phyloP scores from a whole-genome alignment of 352 stramenopile genomes.

The Globisporangium viniferum region DNA sequence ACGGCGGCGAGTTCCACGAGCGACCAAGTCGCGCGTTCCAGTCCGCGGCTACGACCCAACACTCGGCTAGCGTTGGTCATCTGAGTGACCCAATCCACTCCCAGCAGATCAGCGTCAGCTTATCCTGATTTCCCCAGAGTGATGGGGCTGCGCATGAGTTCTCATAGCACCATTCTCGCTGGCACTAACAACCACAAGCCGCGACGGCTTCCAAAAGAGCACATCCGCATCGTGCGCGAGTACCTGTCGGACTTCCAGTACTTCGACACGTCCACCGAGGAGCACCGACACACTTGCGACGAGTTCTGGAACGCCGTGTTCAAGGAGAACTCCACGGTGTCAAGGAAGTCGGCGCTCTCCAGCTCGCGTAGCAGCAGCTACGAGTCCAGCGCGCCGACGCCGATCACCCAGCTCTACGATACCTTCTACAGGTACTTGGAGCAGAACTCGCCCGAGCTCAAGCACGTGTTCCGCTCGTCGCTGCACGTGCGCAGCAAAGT shows the following conservation, averaged over 20 bases:
- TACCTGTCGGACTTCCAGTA: conserved; percentile 39
- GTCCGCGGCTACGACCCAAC: too few species aligned
- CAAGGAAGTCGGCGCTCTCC: conserved; percentile 1
- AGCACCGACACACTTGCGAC: conserved; percentile 28
- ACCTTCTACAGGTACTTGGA: conserved; percentile 47
- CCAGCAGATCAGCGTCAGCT: too few species aligned
- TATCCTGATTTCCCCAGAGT: too few species aligned
- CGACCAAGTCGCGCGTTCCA: too few species aligned
- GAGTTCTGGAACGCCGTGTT: conserved; percentile 38
- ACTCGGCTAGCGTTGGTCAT: too few species aligned
- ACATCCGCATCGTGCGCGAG: conserved; percentile 31
- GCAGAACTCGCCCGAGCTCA: conserved; percentile 43
- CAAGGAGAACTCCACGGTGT: conserved; percentile 17
- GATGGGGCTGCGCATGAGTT: conserved; percentile 23
- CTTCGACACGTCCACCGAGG: conserved; percentile 28
- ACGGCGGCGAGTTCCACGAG: too few species aligned
- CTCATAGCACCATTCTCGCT: conserved; percentile 18
- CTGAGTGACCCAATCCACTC: too few species aligned
- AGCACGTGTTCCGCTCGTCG: conserved; percentile 44
- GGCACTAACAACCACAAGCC: conserved; percentile 6
- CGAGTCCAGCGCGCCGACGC: conserved; percentile 10
- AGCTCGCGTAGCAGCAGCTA: conserved; percentile 21
- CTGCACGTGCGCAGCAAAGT: conserved; percentile 77
- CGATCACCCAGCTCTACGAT: conserved; percentile 36
- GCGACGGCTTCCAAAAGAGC: conserved; percentile 18